Percentiles rank a stretch among this genome's conserved stretches.
Evolutionary conservation across 345 rosid genomes (phyloP).

Genomic region (Brassica juncea): DNA sequence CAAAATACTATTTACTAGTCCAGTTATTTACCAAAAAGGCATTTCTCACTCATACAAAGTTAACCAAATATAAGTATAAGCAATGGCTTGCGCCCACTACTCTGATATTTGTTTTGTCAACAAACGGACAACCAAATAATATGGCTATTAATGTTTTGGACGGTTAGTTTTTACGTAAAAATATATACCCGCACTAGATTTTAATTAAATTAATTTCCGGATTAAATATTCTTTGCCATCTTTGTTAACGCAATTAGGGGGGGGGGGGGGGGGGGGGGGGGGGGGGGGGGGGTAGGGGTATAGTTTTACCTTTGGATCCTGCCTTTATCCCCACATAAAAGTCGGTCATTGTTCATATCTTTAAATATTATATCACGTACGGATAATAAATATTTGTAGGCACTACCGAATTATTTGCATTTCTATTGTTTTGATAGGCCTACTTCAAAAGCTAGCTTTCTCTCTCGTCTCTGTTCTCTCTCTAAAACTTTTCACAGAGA

Average conservation of each 20-base stretch:
- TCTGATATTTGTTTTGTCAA: background rate
- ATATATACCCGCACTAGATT: background rate
- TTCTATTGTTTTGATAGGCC: background rate
- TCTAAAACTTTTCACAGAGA: too few species aligned
- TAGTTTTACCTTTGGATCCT: slow-evolving; percentile 4
- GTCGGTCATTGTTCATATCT: slow-evolving; percentile 10
- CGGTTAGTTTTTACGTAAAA: background rate
- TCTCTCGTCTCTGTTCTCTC: too few species aligned
- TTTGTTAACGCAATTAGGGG: slow-evolving; percentile 31
- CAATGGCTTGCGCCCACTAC: too few species aligned
- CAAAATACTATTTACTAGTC: background rate
- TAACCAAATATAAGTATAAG: background rate
- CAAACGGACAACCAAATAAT: background rate
- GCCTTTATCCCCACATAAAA: slow-evolving; percentile 21
- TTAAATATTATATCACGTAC: background rate
- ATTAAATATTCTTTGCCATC: background rate
- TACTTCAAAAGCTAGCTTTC: background rate
- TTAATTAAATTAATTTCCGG: background rate
- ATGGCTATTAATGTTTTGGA: background rate
- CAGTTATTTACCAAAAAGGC: too few species aligned
- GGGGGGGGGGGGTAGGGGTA: background rate
- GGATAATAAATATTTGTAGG: background rate
- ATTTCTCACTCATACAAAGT: background rate
- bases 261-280: background rate
- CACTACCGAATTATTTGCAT: background rate